These are phyloP conservation scores for Ormosia emarginata DNA, from an alignment of 306 rosid species.

Conservation along the genomic window DNA sequence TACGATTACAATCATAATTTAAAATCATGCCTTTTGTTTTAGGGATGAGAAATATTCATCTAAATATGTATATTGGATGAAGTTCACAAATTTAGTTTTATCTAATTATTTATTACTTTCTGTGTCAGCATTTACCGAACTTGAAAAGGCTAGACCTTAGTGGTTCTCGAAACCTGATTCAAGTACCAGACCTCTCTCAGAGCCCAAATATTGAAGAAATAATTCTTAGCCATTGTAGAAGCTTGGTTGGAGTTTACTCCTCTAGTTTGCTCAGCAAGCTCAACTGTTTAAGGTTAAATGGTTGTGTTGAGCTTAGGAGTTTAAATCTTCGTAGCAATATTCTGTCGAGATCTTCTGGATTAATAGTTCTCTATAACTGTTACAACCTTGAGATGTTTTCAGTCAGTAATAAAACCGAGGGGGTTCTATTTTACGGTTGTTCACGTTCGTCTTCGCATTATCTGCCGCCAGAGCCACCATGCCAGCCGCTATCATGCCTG, in stretches of 20 bases:
- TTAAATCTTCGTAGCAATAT: slow-evolving; percentile 15
- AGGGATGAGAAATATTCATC: neutral
- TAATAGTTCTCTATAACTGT: neutral
- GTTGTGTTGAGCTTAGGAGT: neutral
- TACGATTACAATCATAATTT: too few species aligned
- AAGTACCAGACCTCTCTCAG: slow-evolving; percentile 11
- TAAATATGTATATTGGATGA: too few species aligned
- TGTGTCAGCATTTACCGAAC: slow-evolving; percentile 2
- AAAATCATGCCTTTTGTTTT: neutral
- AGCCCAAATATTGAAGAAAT: slow-evolving; percentile 30
- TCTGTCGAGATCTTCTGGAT: neutral
- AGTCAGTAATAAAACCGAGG: neutral
- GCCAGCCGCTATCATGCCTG: too few species aligned
- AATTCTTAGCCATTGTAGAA: neutral
- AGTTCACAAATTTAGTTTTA: neutral
- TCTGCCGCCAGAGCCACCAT: too few species aligned
- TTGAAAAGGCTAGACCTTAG: slow-evolving; percentile 24
- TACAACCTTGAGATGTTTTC: neutral
- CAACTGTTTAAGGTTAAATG: neutral
- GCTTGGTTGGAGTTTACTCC: slow-evolving; percentile 14
- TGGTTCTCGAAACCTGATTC: neutral
- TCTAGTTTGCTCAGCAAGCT: slow-evolving; percentile 15
- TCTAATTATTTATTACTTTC: neutral
- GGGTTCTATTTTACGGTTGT: neutral
- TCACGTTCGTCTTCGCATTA: too few species aligned